phyloP scores from a whole-genome alignment of 2,329 filamentous ascomycete species.

The Claviceps spartinae region DNA sequence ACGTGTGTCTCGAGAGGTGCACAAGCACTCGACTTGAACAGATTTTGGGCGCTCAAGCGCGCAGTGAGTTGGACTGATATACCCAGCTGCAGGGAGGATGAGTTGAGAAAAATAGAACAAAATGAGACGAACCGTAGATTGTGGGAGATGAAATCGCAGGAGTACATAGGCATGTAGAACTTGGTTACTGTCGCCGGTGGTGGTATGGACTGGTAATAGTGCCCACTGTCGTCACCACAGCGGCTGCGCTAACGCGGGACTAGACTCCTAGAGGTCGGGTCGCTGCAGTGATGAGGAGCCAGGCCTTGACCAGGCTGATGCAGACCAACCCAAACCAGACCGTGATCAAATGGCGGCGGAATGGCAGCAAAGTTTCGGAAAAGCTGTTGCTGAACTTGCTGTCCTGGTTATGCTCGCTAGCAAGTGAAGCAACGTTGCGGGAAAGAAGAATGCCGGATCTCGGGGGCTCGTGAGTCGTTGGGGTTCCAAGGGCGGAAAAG shows the following conservation, averaged over 20 bases:
- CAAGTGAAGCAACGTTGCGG: neutral
- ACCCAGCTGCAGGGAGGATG: neutral
- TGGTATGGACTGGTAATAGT: neutral
- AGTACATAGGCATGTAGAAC: neutral
- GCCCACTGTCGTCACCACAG: neutral
- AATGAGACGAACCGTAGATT: neutral
- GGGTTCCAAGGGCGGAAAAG: neutral
- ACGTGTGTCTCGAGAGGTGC: neutral
- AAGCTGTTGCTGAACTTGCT: too few relatives aligned
- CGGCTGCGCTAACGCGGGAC: neutral
- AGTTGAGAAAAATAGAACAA: neutral
- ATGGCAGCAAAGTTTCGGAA: too few relatives aligned
- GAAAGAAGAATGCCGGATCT: neutral
- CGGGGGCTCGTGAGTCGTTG: neutral
- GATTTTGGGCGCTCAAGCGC: neutral
- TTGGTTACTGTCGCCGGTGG: neutral
- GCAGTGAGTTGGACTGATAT: neutral
- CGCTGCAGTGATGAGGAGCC: slow-evolving; percentile 4
- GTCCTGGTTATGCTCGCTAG: neutral
- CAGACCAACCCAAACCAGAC: neutral
- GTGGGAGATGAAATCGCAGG: neutral
- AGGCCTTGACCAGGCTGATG: neutral
- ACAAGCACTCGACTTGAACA: neutral
- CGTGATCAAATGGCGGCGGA: neutral
- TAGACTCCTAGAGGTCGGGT: neutral